A percentile compares a stretch with the other conserved stretches of the same genome.
phyloP scores from a whole-genome alignment of 768 basidiomycete genomes.

The Pulveroboletus sp. region DNA sequence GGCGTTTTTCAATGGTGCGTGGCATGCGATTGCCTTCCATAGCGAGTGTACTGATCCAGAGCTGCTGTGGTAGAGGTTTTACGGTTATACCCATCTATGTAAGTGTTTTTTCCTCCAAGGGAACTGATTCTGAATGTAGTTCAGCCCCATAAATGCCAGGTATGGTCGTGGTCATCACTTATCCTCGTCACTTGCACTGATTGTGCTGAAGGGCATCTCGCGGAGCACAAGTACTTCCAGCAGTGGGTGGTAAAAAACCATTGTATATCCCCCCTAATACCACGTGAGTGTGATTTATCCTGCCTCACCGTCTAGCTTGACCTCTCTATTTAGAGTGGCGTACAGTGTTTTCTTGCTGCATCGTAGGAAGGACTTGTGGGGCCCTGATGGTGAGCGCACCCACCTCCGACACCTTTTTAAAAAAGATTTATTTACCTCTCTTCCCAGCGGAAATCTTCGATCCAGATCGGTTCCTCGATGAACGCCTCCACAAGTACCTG shows the following conservation, averaged over 20 bases:
- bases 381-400: conserved; percentile 28
- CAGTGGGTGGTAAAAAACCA: conserved; percentile 37
- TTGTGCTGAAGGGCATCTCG: conserved; percentile 9
- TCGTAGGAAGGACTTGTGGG: conserved; percentile 26
- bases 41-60: neutral
- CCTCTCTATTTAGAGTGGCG: neutral
- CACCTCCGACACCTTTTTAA: neutral
- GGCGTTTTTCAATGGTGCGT: conserved; percentile 61
- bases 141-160: conserved; percentile 24
- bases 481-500: conserved; percentile 50
- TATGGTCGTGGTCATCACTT: neutral
- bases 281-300: conserved; percentile 13
- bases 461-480: conserved; percentile 65
- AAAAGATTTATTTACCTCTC: neutral
- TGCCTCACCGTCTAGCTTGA: neutral
- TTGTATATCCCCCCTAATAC: conserved; percentile 49
- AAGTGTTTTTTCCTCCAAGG: neutral
- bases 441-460: conserved; percentile 43
- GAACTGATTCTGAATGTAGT: conserved; percentile 1
- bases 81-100: conserved; percentile 32
- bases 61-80: conserved; percentile 24
- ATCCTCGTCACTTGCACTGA: neutral
- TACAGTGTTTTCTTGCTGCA: conserved; percentile 34
- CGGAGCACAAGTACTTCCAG: conserved; percentile 20
- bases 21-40: neutral